Evolutionary conservation across 257 asterid species (phyloP).

Genomic region (Misopates orontium): DNA sequence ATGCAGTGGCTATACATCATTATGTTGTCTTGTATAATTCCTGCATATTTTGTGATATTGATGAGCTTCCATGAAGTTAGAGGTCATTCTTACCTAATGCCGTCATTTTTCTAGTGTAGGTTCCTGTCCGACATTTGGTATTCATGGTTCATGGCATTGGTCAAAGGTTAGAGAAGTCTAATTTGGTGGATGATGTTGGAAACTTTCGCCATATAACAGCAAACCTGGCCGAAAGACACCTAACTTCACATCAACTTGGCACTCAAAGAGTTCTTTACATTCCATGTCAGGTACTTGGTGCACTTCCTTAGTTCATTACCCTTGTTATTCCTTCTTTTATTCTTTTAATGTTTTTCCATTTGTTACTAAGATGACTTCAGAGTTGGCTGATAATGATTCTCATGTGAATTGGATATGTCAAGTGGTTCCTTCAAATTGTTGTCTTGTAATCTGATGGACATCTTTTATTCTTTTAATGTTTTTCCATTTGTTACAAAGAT

Average conservation of each 20-base stretch:
- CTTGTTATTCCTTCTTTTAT: slow-evolving; percentile 16
- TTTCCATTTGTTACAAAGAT: too few species aligned
- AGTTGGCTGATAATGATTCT: too few species aligned
- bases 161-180: slow-evolving; percentile 95
- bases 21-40: too few species aligned
- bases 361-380: too few species aligned
- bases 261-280: slow-evolving; percentile 88
- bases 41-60: neutral
- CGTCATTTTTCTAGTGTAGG: slow-evolving; percentile 49
- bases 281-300: slow-evolving; percentile 80
- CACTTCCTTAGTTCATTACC: slow-evolving; percentile 4
- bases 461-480: neutral
- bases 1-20: too few species aligned
- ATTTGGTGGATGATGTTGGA: slow-evolving; percentile 95
- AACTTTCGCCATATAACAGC: slow-evolving; percentile 73
- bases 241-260: slow-evolving; percentile 82
- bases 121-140: slow-evolving; percentile 90
- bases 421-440: too few species aligned
- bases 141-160: slow-evolving; percentile 99
- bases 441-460: too few species aligned
- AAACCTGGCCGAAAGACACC: slow-evolving; percentile 77
- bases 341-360: too few species aligned
- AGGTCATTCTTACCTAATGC: neutral
- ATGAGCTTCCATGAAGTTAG: slow-evolving; percentile 20
- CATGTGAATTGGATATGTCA: too few species aligned